phyloP scores from a whole-genome alignment of 2,329 filamentous ascomycete genomes.

The Blastomyces gilchristii region DNA sequence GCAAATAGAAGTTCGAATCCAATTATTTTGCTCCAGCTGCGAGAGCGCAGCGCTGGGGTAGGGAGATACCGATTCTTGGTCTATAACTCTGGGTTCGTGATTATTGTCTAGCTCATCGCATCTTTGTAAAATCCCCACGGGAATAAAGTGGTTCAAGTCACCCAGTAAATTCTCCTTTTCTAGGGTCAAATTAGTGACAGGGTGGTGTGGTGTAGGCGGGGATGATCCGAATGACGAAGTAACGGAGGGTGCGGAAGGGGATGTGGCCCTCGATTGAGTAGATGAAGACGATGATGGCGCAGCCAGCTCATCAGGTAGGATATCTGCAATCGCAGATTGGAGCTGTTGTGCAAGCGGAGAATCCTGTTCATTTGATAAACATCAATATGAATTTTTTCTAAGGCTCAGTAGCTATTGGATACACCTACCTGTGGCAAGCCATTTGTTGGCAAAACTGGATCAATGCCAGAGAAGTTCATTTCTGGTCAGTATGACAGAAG shows the following conservation, averaged over 20 bases:
- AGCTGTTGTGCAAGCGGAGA: slow-evolving; percentile 1
- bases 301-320: background rate
- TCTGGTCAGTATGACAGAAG: background rate
- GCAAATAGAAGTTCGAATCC: slow-evolving; percentile 26
- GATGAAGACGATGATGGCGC: background rate
- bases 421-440: background rate
- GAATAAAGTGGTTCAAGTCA: slow-evolving; percentile 21
- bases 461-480: background rate
- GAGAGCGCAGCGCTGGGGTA: slow-evolving; percentile 20
- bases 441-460: background rate
- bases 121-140: slow-evolving; percentile 25
- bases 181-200: background rate
- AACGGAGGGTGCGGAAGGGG: background rate
- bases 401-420: background rate
- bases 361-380: background rate
- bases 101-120: slow-evolving; percentile 1
- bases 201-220: background rate
- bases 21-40: slow-evolving; percentile 25
- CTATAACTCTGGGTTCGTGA: background rate
- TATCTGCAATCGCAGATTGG: background rate
- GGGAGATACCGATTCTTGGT: background rate
- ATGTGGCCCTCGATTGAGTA: background rate
- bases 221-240: background rate
- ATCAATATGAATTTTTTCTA: background rate
- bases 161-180: slow-evolving; percentile 12